A percentile compares a stretch with the other conserved stretches of the same genome.
phyloP scores from a whole-genome alignment of 129 eudicot genomes.

The Flaveria bidentis region DNA sequence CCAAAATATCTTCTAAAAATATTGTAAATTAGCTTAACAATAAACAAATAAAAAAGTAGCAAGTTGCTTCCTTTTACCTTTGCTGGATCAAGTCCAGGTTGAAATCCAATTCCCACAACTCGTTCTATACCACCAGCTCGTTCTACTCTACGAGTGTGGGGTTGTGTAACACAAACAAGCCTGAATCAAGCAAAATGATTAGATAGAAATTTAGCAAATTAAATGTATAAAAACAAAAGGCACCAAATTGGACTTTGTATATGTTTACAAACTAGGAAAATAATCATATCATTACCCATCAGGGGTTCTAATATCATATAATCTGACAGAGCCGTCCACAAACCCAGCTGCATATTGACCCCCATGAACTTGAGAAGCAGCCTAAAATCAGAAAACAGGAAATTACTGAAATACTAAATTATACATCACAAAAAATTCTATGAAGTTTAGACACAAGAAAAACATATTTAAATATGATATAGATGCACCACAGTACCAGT shows the following conservation, averaged over 20 bases:
- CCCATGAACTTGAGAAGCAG: slow-evolving; percentile 91
- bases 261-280: not conserved
- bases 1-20: not conserved
- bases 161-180: slow-evolving; percentile 75
- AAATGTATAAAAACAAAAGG: not conserved
- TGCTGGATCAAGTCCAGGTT: slow-evolving; percentile 92
- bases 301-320: slow-evolving; percentile 88
- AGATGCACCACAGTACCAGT: slow-evolving; percentile 49
- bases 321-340: slow-evolving; percentile 85
- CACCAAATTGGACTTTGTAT: not conserved
- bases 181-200: slow-evolving; percentile 38
- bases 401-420: not conserved
- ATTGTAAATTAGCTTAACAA: not conserved
- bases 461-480: not conserved
- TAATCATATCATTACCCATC: slow-evolving; percentile 53
- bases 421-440: not conserved
- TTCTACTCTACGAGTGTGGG: slow-evolving; percentile 70
- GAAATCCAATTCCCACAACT: slow-evolving; percentile 90
- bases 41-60: not conserved
- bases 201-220: not conserved
- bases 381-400: slow-evolving; percentile 38
- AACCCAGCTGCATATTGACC: slow-evolving; percentile 95
- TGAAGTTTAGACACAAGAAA: not conserved
- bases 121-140: slow-evolving; percentile 71
- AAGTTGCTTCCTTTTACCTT: slow-evolving; percentile 53